These are phyloP conservation scores for Coprinellus aureogranulatus DNA, from an alignment of 768 basidiomycete species.

Conservation along the genomic window DNA sequence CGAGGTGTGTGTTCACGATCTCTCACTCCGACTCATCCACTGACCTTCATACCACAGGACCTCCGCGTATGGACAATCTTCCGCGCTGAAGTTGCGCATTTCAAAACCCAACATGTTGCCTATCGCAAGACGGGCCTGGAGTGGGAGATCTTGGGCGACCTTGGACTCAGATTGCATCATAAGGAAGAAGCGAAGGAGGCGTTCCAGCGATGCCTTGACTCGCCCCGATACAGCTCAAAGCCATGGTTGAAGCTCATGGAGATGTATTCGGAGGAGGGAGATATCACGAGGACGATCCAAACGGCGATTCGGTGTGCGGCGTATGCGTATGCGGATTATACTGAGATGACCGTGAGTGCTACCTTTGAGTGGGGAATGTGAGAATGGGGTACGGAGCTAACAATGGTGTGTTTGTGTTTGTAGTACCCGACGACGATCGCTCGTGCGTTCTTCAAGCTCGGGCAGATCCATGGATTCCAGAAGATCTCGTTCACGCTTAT, in stretches of 20 bases:
- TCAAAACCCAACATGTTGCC: slow-evolving; percentile 97
- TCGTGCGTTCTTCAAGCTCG: slow-evolving; percentile 88
- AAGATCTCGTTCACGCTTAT: slow-evolving; percentile 92
- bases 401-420: background rate
- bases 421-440: slow-evolving; percentile 92
- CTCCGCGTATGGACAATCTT: slow-evolving; percentile 98
- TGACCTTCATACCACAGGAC: slow-evolving; percentile 55
- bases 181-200: slow-evolving; percentile 99
- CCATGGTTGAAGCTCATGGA: slow-evolving; percentile 94
- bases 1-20: slow-evolving; percentile 52
- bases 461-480: slow-evolving; percentile 87
- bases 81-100: slow-evolving; percentile 96
- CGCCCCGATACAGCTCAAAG: slow-evolving; percentile 81
- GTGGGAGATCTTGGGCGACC: slow-evolving; percentile 97
- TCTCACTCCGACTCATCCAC: background rate
- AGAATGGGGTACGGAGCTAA: slow-evolving; percentile 5
- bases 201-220: slow-evolving; percentile 90
- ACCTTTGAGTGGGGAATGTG: slow-evolving; percentile 5
- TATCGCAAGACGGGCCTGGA: slow-evolving; percentile 96
- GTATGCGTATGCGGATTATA: slow-evolving; percentile 88
- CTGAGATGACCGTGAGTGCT: slow-evolving; percentile 78
- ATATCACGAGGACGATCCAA: slow-evolving; percentile 86
- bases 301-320: slow-evolving; percentile 90
- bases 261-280: slow-evolving; percentile 95
- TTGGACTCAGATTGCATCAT: slow-evolving; percentile 91